A percentile compares a stretch with the other conserved stretches of the same genome.
Evolutionary conservation across 345 rosid genomes (phyloP).

Genomic region (Citrus unshiu): DNA sequence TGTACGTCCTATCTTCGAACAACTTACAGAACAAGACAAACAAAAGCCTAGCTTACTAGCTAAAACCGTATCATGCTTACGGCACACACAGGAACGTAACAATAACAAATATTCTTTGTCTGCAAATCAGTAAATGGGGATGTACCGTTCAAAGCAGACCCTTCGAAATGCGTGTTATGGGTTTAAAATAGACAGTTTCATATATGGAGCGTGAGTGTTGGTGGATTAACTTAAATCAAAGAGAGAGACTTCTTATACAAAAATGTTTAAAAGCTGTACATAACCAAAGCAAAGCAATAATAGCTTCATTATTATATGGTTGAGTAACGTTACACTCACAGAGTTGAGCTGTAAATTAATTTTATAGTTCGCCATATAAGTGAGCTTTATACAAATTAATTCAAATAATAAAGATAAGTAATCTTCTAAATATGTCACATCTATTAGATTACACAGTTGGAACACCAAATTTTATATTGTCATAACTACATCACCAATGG

Average conservation of each 20-base stretch:
- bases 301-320: neutral
- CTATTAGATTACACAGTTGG: too few species aligned
- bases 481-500: too few species aligned
- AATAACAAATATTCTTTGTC: neutral
- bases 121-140: neutral
- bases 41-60: neutral
- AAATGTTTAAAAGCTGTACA: neutral
- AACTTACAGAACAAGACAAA: neutral
- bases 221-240: neutral
- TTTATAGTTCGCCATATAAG: too few species aligned
- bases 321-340: neutral
- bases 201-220: neutral
- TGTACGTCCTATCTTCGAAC: neutral
- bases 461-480: too few species aligned
- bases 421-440: too few species aligned
- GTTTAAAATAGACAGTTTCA: neutral
- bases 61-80: neutral
- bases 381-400: too few species aligned
- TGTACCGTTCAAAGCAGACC: neutral
- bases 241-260: neutral
- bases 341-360: too few species aligned
- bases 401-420: too few species aligned
- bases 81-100: neutral
- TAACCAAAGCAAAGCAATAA: too few species aligned
- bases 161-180: neutral